Percentiles rank a stretch among this genome's conserved stretches.
These are phyloP conservation scores for Alternaria ventricosa DNA, from an alignment of 2,329 filamentous ascomycete genomes.

Conservation along the genomic window DNA sequence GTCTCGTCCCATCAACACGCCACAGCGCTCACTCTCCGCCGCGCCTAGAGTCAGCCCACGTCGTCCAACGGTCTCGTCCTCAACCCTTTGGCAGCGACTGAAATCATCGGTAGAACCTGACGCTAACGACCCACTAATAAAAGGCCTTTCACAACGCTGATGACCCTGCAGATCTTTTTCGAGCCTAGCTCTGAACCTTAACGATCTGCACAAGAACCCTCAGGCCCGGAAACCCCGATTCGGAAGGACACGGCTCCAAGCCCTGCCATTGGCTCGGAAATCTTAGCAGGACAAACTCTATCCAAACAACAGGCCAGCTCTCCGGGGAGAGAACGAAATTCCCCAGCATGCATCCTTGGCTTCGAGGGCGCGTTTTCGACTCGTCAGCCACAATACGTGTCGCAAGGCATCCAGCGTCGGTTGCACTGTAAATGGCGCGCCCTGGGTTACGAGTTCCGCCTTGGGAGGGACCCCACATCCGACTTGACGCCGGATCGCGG, in stretches of 20 bases:
- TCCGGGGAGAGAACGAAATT: not conserved
- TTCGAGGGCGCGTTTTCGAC: not conserved
- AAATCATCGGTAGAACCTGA: not conserved
- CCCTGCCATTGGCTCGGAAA: conserved; percentile 1
- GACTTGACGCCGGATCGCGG: not conserved
- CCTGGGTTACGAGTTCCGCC: conserved; percentile 2
- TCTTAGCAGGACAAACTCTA: not conserved
- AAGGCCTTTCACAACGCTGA: conserved; percentile 1
- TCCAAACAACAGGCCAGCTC: not conserved
- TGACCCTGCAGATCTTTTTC: conserved; percentile 13
- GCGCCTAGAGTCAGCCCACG: not conserved
- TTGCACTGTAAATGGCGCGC: not conserved
- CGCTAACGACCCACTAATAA: not conserved
- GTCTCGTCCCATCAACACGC: not conserved
- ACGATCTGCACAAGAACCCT: conserved; percentile 7
- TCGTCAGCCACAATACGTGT: not conserved
- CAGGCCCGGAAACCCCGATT: not conserved
- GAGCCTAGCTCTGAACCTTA: not conserved
- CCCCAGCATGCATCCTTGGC: not conserved
- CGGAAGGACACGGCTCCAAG: not conserved
- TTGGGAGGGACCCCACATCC: conserved; percentile 4
- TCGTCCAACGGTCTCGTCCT: conserved; percentile 1
- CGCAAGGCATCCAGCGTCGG: not conserved
- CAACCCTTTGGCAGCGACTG: not conserved
- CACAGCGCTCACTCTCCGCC: not conserved